Evolutionary conservation across 1,139 yeast genomes (phyloP).

Genomic region (Geotrichum fermentans): DNA sequence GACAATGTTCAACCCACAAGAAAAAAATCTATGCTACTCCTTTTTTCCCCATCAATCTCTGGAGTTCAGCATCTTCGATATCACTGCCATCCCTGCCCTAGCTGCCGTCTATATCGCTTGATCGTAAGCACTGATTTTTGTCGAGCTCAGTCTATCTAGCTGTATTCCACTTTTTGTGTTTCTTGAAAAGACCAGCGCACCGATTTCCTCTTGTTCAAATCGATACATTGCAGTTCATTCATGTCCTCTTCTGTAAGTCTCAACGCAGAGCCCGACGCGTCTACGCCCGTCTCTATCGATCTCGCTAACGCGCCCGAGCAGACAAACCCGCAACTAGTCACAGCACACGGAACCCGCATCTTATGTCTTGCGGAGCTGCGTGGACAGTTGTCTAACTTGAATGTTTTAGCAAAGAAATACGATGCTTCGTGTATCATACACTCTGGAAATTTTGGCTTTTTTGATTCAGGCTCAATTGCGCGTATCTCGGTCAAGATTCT

Average conservation of each 20-base stretch:
- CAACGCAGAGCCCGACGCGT: background rate
- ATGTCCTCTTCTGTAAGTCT: background rate
- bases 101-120: no score
- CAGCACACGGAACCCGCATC: constrained; percentile 38
- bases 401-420: constrained; percentile 45
- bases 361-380: constrained; percentile 55
- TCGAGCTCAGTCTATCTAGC: no score
- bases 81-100: no score
- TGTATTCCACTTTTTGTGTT: no score
- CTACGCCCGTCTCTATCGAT: no score
- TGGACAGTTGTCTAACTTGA: constrained; percentile 47
- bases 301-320: background rate
- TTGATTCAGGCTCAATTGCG: constrained; percentile 55
- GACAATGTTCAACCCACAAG: background rate
- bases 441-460: constrained; percentile 77
- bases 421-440: constrained; percentile 55
- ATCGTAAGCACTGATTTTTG: no score
- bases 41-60: background rate
- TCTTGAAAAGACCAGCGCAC: no score
- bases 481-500: constrained; percentile 42
- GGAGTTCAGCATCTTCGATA: background rate
- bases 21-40: background rate
- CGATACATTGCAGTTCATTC: background rate
- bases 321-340: constrained; percentile 13
- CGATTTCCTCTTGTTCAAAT: background rate